phyloP scores from a whole-genome alignment of 106 monocot genomes.

The Dactylorhiza incarnata region DNA sequence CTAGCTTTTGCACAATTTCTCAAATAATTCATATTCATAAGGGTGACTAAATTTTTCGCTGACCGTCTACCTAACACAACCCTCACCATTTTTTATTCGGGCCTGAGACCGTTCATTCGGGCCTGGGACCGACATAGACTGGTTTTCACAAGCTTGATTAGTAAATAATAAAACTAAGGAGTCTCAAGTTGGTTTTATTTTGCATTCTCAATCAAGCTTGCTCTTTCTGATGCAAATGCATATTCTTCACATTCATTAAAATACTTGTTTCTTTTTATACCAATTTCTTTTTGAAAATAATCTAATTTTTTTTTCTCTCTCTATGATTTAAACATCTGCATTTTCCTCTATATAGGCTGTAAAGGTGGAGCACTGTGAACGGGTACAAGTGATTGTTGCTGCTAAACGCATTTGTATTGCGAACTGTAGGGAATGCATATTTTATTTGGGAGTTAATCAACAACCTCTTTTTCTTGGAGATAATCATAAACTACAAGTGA shows the following conservation, averaged over 20 bases:
- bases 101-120: no score
- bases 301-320: not conserved
- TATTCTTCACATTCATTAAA: not conserved
- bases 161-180: not conserved
- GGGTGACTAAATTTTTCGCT: no score
- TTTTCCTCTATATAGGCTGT: conserved; percentile 45
- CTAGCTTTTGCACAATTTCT: no score
- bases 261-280: not conserved
- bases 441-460: conserved; percentile 86
- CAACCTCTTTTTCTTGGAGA: conserved; percentile 83
- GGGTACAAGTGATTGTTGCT: conserved; percentile 79
- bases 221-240: not conserved
- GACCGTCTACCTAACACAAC: no score
- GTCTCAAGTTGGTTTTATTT: not conserved
- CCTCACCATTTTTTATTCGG: no score
- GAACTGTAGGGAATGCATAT: conserved; percentile 88
- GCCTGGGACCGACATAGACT: no score
- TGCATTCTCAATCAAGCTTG: not conserved
- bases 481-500: conserved; percentile 87
- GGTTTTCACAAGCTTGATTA: not conserved
- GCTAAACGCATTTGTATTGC: conserved; percentile 77
- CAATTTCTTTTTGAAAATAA: not conserved
- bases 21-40: no score
- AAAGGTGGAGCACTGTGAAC: conserved; percentile 94
- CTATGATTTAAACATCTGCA: not conserved